phyloP scores from a whole-genome alignment of 768 basidiomycete species.

The Fomitopsis serialis region DNA sequence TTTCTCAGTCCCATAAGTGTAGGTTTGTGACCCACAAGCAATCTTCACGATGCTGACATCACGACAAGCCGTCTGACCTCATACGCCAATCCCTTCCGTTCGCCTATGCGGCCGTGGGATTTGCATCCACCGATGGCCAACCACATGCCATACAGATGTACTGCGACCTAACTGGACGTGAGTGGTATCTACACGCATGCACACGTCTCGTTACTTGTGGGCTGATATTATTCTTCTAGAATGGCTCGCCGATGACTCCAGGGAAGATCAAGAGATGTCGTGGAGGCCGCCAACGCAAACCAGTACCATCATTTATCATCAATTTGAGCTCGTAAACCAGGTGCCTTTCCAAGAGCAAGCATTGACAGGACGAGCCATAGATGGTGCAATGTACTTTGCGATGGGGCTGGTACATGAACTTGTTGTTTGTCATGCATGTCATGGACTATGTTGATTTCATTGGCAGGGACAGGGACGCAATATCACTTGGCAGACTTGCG shows the following conservation, averaged over 20 bases:
- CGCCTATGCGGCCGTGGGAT: constrained; percentile 29
- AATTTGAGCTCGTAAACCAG: constrained; percentile 4
- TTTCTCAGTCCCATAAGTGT: constrained; percentile 36
- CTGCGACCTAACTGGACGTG: constrained; percentile 33
- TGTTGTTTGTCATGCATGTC: not conserved
- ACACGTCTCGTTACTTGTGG: not conserved
- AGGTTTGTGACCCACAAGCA: not conserved
- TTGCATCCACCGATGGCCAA: constrained; percentile 24
- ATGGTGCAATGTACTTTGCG: constrained; percentile 10
- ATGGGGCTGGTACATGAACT: constrained; percentile 5
- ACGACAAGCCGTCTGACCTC: constrained; percentile 26
- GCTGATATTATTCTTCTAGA: not conserved
- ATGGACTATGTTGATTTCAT: not conserved
- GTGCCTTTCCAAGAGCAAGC: constrained; percentile 3
- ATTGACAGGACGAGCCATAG: constrained; percentile 7
- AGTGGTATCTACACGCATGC: too few relatives aligned
- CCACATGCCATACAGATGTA: constrained; percentile 32
- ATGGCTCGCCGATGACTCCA: constrained; percentile 7
- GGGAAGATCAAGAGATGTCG: not conserved
- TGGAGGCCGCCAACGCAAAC: constrained; percentile 8
- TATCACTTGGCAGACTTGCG: constrained; percentile 9
- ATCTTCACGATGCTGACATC: not conserved
- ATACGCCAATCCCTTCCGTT: constrained; percentile 35
- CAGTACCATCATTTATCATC: constrained; percentile 6
- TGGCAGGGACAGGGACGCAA: constrained; percentile 1